Conservation (phyloP, 139 green algal species). For the Tetratostichococcus sp. region DNA sequence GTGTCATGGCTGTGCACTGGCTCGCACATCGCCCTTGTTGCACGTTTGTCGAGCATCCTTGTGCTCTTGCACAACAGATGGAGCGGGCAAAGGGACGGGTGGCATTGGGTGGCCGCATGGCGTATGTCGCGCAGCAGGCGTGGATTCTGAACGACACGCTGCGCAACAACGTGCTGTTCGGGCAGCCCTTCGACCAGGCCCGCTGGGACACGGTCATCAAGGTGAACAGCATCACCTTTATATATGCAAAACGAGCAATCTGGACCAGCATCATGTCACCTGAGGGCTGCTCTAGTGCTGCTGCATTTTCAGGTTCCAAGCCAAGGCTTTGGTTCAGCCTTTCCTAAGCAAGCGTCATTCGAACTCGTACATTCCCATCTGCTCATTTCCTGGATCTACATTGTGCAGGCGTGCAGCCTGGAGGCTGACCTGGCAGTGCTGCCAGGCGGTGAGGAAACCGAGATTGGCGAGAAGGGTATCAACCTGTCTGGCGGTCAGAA, state of each 20-base stretch:
- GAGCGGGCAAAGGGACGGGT: constrained; percentile 28
- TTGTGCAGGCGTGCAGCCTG: constrained; percentile 51
- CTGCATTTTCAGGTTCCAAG: no score
- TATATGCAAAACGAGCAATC: no score
- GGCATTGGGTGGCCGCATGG: constrained; percentile 50
- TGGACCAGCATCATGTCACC: no score
- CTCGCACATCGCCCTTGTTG: no score
- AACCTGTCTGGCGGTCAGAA: constrained; percentile 92
- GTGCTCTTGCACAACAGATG: no score
- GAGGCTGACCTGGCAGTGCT: constrained; percentile 62
- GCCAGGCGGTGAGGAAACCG: constrained; percentile 74
- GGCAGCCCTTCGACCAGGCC: constrained; percentile 25
- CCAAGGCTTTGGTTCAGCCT: no score
- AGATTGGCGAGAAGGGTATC: constrained; percentile 92
- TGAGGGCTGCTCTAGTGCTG: no score
- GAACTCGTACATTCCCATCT: no score
- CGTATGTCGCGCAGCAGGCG: constrained; percentile 78
- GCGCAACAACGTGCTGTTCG: constrained; percentile 68
- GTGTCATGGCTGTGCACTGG: no score
- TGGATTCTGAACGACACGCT: constrained; percentile 92
- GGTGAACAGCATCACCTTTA: not conserved
- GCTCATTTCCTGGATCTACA: no score
- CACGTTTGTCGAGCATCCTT: no score
- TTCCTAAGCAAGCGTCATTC: no score
- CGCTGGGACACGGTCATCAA: constrained; percentile 24